Evolutionary conservation across 768 basidiomycete species (phyloP).

Genomic region (Pisolithus marmoratus): DNA sequence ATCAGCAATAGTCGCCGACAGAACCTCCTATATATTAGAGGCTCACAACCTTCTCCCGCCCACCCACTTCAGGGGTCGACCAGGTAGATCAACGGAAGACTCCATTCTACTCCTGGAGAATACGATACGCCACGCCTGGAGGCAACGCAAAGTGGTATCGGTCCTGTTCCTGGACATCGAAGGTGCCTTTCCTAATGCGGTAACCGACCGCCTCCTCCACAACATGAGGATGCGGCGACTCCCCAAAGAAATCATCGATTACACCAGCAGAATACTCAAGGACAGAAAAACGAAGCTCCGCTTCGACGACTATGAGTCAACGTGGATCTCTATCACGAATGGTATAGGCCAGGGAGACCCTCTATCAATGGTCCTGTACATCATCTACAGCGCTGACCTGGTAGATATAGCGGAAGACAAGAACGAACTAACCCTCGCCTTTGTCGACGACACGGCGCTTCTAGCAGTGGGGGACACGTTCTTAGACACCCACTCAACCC

Average conservation of each 20-base stretch:
- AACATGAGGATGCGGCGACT: not conserved
- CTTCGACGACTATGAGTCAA: not conserved
- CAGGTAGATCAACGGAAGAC: not conserved
- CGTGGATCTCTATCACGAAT: not conserved
- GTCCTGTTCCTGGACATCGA: not conserved
- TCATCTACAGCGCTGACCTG: too few relatives aligned
- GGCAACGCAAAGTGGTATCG: not conserved
- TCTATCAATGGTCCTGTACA: too few relatives aligned
- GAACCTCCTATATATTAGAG: constrained; percentile 23
- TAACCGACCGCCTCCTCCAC: not conserved
- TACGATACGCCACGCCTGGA: not conserved
- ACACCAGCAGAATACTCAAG: not conserved
- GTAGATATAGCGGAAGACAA: too few relatives aligned
- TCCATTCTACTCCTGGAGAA: not conserved
- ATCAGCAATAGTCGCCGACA: constrained; percentile 15
- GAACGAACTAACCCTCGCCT: too few relatives aligned
- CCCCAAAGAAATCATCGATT: not conserved
- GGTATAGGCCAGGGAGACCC: not conserved
- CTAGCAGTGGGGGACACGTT: too few relatives aligned
- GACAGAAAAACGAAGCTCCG: not conserved
- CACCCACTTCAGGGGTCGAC: not conserved
- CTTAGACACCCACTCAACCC: too few relatives aligned
- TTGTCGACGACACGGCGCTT: too few relatives aligned
- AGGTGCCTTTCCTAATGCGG: not conserved
- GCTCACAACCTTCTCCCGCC: constrained; percentile 27